Evolutionary conservation across 768 basidiomycete species (phyloP).

Genomic region (Boletellus emodensis): DNA sequence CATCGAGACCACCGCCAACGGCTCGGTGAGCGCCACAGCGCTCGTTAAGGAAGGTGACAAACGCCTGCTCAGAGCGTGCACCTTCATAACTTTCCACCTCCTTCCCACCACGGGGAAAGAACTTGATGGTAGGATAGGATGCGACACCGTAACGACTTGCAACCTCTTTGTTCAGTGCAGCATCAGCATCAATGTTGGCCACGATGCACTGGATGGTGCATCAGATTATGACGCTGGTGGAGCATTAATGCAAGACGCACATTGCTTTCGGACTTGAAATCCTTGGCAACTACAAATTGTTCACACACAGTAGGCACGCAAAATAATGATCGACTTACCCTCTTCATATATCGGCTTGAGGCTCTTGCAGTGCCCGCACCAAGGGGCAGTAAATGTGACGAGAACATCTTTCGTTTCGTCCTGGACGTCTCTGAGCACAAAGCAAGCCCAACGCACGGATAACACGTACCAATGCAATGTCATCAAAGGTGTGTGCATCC

Average conservation of each 20-base stretch:
- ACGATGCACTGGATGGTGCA: conserved; percentile 65
- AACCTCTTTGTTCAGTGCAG: conserved; percentile 69
- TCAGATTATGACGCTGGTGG: conserved; percentile 5
- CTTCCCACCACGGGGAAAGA: conserved; percentile 76
- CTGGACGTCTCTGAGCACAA: conserved; percentile 29
- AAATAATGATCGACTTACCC: conserved; percentile 35
- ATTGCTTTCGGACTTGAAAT: conserved; percentile 73
- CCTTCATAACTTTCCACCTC: conserved; percentile 65
- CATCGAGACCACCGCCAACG: conserved; percentile 75
- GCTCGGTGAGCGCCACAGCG: conserved; percentile 84
- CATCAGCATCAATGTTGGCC: conserved; percentile 89
- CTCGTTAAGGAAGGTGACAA: conserved; percentile 78
- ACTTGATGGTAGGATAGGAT: conserved; percentile 93
- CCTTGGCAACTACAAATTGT: conserved; percentile 54
- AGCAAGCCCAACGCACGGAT: not conserved
- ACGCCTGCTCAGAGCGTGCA: conserved; percentile 67
- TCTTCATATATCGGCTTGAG: conserved; percentile 86
- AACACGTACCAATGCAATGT: conserved; percentile 58
- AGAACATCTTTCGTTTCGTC: conserved; percentile 76
- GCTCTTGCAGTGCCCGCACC: conserved; percentile 95
- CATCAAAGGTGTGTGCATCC: conserved; percentile 69
- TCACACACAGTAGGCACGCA: not conserved
- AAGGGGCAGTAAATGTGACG: conserved; percentile 79
- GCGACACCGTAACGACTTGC: conserved; percentile 66
- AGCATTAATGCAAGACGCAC: conserved; percentile 37